Conservation (phyloP, 495 filamentous ascomycete genomes). For the Podospora pseudopauciseta region DNA sequence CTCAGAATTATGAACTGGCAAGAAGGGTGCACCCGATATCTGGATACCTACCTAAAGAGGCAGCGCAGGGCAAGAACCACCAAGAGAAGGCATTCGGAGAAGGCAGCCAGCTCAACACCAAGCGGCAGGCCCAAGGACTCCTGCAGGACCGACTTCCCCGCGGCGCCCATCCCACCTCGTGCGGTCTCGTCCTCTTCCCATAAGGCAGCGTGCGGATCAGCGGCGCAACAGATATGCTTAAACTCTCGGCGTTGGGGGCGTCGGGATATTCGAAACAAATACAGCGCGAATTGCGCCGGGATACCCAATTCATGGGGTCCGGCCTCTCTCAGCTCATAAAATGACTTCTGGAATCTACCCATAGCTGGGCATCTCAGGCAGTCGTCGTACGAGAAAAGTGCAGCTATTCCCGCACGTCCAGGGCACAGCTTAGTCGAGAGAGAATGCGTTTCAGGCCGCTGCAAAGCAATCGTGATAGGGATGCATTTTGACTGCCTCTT, state of each 20-base stretch:
- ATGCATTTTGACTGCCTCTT: not conserved
- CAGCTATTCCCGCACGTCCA: not conserved
- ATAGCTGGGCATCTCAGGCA: not conserved
- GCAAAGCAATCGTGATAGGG: not conserved
- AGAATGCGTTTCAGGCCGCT: not conserved
- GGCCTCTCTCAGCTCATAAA: not conserved
- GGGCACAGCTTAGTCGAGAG: not conserved
- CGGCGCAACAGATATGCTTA: not conserved
- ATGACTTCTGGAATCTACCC: not conserved
- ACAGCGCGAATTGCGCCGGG: not conserved
- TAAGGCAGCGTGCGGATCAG: not conserved
- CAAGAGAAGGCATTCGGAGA: not conserved
- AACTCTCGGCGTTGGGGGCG: not conserved
- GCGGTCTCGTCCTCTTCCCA: not conserved
- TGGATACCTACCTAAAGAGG: not conserved
- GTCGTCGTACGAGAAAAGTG: not conserved
- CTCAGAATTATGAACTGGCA: not conserved
- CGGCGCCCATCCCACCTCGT: not conserved
- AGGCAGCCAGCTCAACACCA: not conserved
- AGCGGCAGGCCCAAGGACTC: not conserved
- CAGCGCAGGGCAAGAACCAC: not conserved
- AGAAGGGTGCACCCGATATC: not conserved
- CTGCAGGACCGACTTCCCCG: not conserved
- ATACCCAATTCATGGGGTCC: not conserved
- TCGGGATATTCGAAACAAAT: not conserved